A percentile compares a stretch with the other conserved stretches of the same genome.
Evolutionary conservation across 805 yeast genomes (phyloP).

Genomic region (Candida germanica): DNA sequence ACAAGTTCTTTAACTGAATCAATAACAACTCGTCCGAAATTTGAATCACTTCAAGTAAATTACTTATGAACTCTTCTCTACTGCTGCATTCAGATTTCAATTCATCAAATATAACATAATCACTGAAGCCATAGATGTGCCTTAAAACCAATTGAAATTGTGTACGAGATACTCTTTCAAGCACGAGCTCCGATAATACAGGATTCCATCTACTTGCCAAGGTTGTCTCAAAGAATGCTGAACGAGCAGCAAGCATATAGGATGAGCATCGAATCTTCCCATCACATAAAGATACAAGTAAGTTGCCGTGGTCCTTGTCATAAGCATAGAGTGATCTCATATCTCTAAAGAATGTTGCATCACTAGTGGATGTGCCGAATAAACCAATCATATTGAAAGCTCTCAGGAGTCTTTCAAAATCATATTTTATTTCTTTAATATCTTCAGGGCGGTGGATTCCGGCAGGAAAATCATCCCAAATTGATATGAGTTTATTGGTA

Average conservation of each 20-base stretch:
- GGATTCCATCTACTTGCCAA: constrained; percentile 55
- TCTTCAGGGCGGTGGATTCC: constrained; percentile 26
- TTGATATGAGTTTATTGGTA: constrained; percentile 41
- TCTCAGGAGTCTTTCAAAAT: constrained; percentile 24
- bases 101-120: constrained; percentile 36
- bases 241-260: constrained; percentile 51
- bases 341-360: constrained; percentile 14
- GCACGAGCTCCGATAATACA: constrained; percentile 26
- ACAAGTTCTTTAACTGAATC: constrained; percentile 53
- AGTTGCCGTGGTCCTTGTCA: constrained; percentile 34
- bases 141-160: constrained; percentile 50
- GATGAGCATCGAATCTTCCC: constrained; percentile 49
- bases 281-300: constrained; percentile 44
- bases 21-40: constrained; percentile 62
- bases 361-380: constrained; percentile 23
- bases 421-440: constrained; percentile 23
- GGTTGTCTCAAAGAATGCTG: constrained; percentile 60
- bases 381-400: constrained; percentile 21
- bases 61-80: constrained; percentile 47
- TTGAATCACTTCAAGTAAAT: constrained; percentile 56
- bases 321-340: constrained; percentile 17
- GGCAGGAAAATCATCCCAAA: constrained; percentile 43
- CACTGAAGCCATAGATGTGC: constrained; percentile 56
- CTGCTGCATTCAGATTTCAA: constrained; percentile 17
- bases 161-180: constrained; percentile 38